A percentile compares a stretch with the other conserved stretches of the same genome.
phyloP scores from a whole-genome alignment of 495 filamentous ascomycete genomes.

The Oidiodendron maius region DNA sequence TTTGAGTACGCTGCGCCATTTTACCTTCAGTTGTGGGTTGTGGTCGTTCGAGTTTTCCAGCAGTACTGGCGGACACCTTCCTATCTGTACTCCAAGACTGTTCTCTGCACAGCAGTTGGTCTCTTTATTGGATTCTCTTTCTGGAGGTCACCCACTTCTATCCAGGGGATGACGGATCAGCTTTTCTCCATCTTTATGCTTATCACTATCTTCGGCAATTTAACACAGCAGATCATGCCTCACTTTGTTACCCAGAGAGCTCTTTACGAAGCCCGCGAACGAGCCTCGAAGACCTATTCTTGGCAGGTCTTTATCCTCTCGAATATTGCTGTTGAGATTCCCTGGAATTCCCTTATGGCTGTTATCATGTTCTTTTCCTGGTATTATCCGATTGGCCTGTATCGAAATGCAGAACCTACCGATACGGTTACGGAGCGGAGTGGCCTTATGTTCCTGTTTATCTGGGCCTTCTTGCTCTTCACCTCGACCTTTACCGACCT shows the following conservation, averaged over 20 bases:
- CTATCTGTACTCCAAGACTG: slow-evolving; percentile 73
- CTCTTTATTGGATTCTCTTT: slow-evolving; percentile 93
- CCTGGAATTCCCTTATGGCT: slow-evolving; percentile 67
- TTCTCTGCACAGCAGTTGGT: slow-evolving; percentile 52
- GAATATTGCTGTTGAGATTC: slow-evolving; percentile 70
- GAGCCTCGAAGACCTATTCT: slow-evolving; percentile 76
- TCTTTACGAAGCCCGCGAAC: slow-evolving; percentile 81
- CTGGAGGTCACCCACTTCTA: slow-evolving; percentile 59
- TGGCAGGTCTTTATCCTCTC: slow-evolving; percentile 81
- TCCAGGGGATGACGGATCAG: slow-evolving; percentile 81
- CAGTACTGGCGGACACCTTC: slow-evolving; percentile 87
- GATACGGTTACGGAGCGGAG: slow-evolving; percentile 17
- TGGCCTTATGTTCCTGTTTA: slow-evolving; percentile 39
- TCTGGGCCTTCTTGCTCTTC: slow-evolving; percentile 53
- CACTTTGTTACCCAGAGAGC: slow-evolving; percentile 71
- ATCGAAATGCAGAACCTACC: slow-evolving; percentile 51
- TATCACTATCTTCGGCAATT: slow-evolving; percentile 62
- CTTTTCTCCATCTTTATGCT: slow-evolving; percentile 85
- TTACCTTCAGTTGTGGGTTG: slow-evolving; percentile 43
- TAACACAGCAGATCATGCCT: slow-evolving; percentile 81
- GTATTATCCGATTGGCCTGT: slow-evolving; percentile 29
- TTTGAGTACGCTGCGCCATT: slow-evolving; percentile 53
- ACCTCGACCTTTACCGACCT: slow-evolving; percentile 62
- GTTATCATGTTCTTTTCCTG: slow-evolving; percentile 70
- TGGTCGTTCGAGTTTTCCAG: slow-evolving; percentile 65